Evolutionary conservation across 2,329 filamentous ascomycete species (phyloP), one percentile per base, ranked within the genome.

Genomic region (Sclerotinia sclerotiorum): DNA sequence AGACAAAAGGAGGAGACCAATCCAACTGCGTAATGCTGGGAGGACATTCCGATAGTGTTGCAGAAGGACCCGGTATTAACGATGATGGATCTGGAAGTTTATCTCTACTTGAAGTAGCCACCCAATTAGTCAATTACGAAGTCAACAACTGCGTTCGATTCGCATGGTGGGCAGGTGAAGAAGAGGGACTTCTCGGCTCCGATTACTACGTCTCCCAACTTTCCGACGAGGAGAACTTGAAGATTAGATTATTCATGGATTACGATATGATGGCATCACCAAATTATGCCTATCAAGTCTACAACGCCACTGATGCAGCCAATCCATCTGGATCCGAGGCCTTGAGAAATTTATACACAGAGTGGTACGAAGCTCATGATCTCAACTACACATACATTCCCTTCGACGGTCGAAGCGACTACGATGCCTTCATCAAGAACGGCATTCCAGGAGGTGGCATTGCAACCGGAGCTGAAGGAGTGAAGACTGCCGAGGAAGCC

Each of bases 371-470:
- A 70, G 79, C 81, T 2, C 82, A 88, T 29, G 88, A 83, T 1
- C 82, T 88, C 68, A 88, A 88, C 78, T 89, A 88, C 76, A 90
- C 87, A 0, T 87, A 90, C 69, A 91, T 91, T 39, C 85, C 87
- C 2, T 94, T 95, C 72, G 89, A 93, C 73, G 91, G 91, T 8
- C 88, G 91, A 69, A 92, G 88, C 71, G 92, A 95, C 79, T 94
- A 94, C 74, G 90, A 88, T 63, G 89, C 87, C 1, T 94, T 94
- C 81, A 89, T 93, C 74, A 83, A 86, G 48, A 84, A 86, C 68
- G 89, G 89, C 3, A 92, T 94, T 54, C 89, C 91, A 0, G 87
- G 87, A 0, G 90, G 91, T 32, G 91, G 91, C 42, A 87, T 94
- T 70, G 90, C 90, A 67, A 93, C 91, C 2, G 91, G 91, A 51